Conservation (phyloP, 129 eudicot genomes). For the Tanacetum coccineum region DNA sequence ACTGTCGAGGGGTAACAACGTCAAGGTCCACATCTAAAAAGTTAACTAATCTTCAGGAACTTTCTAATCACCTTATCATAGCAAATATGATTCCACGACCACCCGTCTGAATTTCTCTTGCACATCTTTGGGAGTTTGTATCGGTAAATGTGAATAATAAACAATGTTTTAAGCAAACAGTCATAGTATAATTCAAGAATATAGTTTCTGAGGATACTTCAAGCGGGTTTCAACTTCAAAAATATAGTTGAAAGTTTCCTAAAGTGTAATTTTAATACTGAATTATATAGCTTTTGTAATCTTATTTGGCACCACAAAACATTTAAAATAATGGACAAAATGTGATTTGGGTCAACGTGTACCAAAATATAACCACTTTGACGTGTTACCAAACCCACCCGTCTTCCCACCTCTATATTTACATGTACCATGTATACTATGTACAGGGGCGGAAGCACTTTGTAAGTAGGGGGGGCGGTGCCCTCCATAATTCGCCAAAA, state of each 20-base stretch:
- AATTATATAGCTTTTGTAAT: background rate
- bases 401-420: no score
- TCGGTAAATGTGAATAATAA: no score
- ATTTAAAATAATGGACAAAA: background rate
- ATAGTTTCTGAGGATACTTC: background rate
- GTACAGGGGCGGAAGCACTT: no score
- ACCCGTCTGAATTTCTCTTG: no score
- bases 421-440: background rate
- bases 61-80: constrained; percentile 35
- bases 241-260: background rate
- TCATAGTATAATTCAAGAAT: constrained; percentile 3
- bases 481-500: no score
- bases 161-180: no score
- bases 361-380: background rate
- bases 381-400: background rate
- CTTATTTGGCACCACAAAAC: background rate
- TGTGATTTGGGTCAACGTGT: background rate
- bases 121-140: no score
- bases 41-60: background rate
- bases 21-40: background rate
- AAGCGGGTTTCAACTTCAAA: background rate
- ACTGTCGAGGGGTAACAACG: background rate
- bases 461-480: no score
- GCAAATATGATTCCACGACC: constrained; percentile 81
- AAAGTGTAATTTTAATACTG: background rate